phyloP scores from a whole-genome alignment of 805 yeast genomes.

The Candida qinlingensis region DNA sequence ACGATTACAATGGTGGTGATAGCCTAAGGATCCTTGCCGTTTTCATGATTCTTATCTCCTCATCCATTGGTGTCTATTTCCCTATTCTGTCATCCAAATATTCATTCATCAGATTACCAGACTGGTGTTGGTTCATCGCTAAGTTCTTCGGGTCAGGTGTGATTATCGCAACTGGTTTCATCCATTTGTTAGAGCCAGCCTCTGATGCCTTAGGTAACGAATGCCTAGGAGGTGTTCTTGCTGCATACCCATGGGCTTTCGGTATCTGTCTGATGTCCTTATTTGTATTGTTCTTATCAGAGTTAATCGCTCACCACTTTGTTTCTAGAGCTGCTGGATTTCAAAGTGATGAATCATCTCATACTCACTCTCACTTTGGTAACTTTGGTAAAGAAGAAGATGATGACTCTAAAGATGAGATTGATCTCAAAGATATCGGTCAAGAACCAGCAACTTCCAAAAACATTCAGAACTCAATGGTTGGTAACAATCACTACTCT shows the following conservation, averaged over 20 bases:
- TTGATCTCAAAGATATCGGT: background rate
- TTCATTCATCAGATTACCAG: conserved; percentile 54
- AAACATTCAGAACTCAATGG: conserved; percentile 1
- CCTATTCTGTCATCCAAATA: conserved; percentile 57
- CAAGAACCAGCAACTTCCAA: background rate
- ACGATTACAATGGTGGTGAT: conserved; percentile 39
- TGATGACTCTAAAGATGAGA: conserved; percentile 10
- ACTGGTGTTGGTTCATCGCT: conserved; percentile 59
- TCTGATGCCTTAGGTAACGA: conserved; percentile 46
- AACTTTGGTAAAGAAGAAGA: conserved; percentile 22
- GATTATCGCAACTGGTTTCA: conserved; percentile 75
- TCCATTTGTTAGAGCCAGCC: conserved; percentile 71
- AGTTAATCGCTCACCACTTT: conserved; percentile 39
- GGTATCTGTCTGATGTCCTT: conserved; percentile 46
- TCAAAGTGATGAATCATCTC: conserved; percentile 21
- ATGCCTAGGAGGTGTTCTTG: conserved; percentile 60
- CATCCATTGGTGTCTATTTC: conserved; percentile 54
- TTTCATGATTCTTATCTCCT: conserved; percentile 55
- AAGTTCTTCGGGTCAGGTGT: conserved; percentile 84
- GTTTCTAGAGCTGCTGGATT: conserved; percentile 30
- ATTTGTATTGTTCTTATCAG: conserved; percentile 42
- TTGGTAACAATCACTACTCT: conserved; percentile 34
- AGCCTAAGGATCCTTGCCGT: conserved; percentile 51
- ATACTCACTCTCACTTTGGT: conserved; percentile 55
- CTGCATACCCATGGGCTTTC: conserved; percentile 51